Conservation (phyloP, 164 flowering plant genomes). For the Stephania japonica region DNA sequence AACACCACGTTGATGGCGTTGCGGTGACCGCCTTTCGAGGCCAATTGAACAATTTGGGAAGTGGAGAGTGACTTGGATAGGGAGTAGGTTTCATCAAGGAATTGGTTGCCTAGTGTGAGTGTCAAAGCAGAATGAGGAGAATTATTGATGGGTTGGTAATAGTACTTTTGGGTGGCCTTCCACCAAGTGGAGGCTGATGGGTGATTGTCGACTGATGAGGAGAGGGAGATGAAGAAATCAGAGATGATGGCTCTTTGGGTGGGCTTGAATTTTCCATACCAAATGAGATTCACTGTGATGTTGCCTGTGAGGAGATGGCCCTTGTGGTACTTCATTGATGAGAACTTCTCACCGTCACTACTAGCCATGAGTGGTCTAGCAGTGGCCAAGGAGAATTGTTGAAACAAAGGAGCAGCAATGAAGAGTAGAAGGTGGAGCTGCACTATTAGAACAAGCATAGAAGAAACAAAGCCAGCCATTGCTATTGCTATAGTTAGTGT, state of each 20-base stretch:
- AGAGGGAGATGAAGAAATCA: conserved; percentile 57
- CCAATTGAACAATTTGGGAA: conserved; percentile 18
- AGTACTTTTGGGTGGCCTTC: conserved; percentile 53
- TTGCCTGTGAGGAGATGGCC: conserved; percentile 25
- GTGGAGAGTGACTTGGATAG: conserved; percentile 29
- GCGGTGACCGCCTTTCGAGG: too few species aligned
- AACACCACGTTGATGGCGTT: conserved; percentile 27
- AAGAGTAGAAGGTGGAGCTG: too few species aligned
- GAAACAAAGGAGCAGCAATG: not conserved
- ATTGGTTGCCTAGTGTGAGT: conserved; percentile 17
- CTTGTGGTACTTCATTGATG: conserved; percentile 20
- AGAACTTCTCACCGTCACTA: conserved; percentile 4
- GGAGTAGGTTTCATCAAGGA: conserved; percentile 41
- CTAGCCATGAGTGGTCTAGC: not conserved
- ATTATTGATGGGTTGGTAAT: not conserved
- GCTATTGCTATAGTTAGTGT: too few species aligned
- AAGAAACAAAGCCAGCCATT: not conserved
- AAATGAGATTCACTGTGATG: conserved; percentile 24
- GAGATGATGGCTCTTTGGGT: conserved; percentile 42
- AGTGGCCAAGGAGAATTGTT: not conserved
- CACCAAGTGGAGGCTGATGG: conserved; percentile 67
- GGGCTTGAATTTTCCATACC: conserved; percentile 30
- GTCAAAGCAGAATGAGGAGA: not conserved
- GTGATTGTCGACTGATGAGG: not conserved
- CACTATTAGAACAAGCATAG: too few species aligned